These are phyloP conservation scores for Ceratobasidium sp. DNA, from an alignment of 1,284 basidiomycete genomes.

Conservation along the genomic window DNA sequence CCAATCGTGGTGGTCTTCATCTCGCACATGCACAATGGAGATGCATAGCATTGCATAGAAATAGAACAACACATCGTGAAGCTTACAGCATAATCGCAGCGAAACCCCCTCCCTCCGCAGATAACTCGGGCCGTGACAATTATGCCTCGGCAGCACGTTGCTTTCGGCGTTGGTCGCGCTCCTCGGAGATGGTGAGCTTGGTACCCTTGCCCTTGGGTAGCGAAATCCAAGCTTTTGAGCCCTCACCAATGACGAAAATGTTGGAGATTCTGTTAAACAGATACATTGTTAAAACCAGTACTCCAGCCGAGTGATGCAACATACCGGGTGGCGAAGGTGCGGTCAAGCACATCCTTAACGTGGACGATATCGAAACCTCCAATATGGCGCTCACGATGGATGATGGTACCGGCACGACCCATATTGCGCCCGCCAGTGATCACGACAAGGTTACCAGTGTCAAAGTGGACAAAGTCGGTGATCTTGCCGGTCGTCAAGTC, in stretches of 20 bases:
- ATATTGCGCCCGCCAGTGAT: slow-evolving; percentile 99
- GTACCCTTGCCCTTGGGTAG: slow-evolving; percentile 98
- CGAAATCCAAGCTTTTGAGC: slow-evolving; percentile 95
- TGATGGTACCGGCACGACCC: slow-evolving; percentile 96
- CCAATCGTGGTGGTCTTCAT: background rate
- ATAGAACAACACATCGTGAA: slow-evolving; percentile 36
- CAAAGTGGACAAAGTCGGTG: slow-evolving; percentile 91
- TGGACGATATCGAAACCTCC: slow-evolving; percentile 99
- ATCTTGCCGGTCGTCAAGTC: slow-evolving; percentile 97
- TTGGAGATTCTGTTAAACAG: slow-evolving; percentile 88
- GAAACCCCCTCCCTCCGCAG: slow-evolving; percentile 11
- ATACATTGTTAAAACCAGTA: slow-evolving; percentile 46
- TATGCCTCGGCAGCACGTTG: slow-evolving; percentile 43
- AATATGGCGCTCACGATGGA: slow-evolving; percentile 95
- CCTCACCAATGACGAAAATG: slow-evolving; percentile 98
- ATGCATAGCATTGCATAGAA: slow-evolving; percentile 44
- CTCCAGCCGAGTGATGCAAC: slow-evolving; percentile 51
- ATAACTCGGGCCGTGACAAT: background rate
- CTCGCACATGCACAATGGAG: slow-evolving; percentile 22
- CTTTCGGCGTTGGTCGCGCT: slow-evolving; percentile 65
- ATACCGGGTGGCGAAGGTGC: slow-evolving; percentile 94
- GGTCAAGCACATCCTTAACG: slow-evolving; percentile 94
- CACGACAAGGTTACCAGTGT: slow-evolving; percentile 97
- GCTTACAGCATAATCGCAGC: slow-evolving; percentile 33
- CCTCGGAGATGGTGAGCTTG: slow-evolving; percentile 90